These are phyloP conservation scores for Jimgerdemannia lactiflua DNA, from an alignment of 192 early-diverging fungal genomes.

Conservation along the genomic window DNA sequence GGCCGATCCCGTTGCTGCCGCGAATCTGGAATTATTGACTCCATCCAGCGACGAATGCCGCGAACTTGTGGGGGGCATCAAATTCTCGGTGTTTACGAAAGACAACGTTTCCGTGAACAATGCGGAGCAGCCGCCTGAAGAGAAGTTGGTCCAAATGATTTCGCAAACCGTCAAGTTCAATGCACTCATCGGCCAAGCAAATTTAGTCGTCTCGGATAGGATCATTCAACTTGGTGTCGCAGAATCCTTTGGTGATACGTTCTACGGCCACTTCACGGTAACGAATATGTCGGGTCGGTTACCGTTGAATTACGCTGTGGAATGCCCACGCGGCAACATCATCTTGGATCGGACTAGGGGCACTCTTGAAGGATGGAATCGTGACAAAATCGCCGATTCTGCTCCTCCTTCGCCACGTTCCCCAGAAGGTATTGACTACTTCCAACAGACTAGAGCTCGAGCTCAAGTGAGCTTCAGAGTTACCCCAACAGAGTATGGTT, in stretches of 20 bases:
- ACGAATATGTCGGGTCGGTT: constrained; percentile 67
- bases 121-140: not conserved
- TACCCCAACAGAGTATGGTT: constrained; percentile 50
- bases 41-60: constrained; percentile 47
- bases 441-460: constrained; percentile 24
- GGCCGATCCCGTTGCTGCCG: not conserved
- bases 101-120: constrained; percentile 25
- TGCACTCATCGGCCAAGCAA: constrained; percentile 77
- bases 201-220: constrained; percentile 60
- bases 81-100: constrained; percentile 61
- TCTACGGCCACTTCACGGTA: constrained; percentile 62
- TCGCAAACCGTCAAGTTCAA: constrained; percentile 79
- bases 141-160: constrained; percentile 41
- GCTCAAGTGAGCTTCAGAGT: constrained; percentile 58
- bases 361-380: constrained; percentile 51
- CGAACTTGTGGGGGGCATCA: constrained; percentile 77
- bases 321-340: constrained; percentile 48
- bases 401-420: not conserved
- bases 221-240: constrained; percentile 69
- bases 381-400: not conserved
- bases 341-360: constrained; percentile 48
- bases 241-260: constrained; percentile 37
- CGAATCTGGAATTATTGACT: constrained; percentile 19
- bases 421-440: not conserved
- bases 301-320: constrained; percentile 65